phyloP scores from a whole-genome alignment of 1,139 yeast species.

The Lodderomyces metapsilosis region DNA sequence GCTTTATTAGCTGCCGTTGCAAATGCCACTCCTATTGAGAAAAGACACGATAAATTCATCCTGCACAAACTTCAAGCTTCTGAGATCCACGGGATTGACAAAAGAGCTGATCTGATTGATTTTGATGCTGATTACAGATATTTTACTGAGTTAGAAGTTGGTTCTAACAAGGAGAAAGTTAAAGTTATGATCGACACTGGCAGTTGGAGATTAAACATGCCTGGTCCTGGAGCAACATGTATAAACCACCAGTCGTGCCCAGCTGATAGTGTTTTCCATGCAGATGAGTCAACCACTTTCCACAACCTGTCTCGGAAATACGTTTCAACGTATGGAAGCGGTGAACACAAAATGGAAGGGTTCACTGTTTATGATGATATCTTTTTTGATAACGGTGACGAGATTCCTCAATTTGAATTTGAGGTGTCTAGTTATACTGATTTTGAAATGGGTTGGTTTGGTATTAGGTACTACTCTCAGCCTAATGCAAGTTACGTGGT shows the following conservation, averaged over 20 bases:
- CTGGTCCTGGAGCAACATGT: constrained; percentile 8
- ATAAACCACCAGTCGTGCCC: background rate
- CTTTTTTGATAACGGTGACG: background rate
- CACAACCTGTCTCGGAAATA: constrained; percentile 6
- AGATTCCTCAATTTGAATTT: background rate
- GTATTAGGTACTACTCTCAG: background rate
- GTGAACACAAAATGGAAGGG: background rate
- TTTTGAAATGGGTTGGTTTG: background rate
- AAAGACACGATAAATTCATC: background rate
- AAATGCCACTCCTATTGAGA: background rate
- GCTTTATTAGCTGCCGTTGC: background rate
- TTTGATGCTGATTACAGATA: constrained; percentile 1
- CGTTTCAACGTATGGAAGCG: background rate
- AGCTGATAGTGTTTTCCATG: constrained; percentile 5
- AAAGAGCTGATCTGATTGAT: constrained; percentile 11
- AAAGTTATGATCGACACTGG: constrained; percentile 28
- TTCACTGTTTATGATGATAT: constrained; percentile 12
- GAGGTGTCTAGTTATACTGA: background rate
- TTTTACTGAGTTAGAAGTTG: constrained; percentile 16
- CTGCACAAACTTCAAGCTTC: background rate
- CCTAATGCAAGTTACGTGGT: background rate
- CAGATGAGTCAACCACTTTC: constrained; percentile 12
- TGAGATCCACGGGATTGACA: background rate
- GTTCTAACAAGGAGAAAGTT: constrained; percentile 19
- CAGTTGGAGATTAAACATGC: constrained; percentile 27